Evolutionary conservation across 345 rosid genomes (phyloP), one percentile per base, ranked within the genome.

Genomic region (Populus simonii): DNA sequence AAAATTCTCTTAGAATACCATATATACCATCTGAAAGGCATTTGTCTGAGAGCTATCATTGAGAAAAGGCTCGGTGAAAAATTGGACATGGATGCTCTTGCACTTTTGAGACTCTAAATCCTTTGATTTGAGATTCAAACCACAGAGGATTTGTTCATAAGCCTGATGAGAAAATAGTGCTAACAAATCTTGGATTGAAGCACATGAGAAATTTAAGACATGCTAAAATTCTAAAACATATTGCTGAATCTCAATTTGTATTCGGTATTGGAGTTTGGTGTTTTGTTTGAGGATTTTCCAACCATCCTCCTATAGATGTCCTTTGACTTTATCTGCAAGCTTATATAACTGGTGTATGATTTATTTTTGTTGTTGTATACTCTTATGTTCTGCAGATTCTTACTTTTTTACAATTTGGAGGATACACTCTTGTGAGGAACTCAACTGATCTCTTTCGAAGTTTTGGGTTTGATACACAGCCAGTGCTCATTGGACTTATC

Each of bases 351-450:
- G 66, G 11, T 70, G 9, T 59, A 8, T 49, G 43, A 29, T 53
- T 59, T 16, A 33, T 68, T n/a, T 31, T 35, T 22, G 1, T 59
- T 33, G 13, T 41, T 76, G 7, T 36, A 33, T 53, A 35, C 69
- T 76, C 65, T 72, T 80, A 17, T 51, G 66, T 41, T 74, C 33
- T 72, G 84, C 92, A 96, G 99, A 87, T 94, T 70, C 98, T 94
- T 82, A 89, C 98, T 8, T 80, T 96, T 59, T 84, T 92, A 84
- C 99, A 94, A 78, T 96, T 92, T 76, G 98, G 98, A 86, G 99
- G 98, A 78, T 94, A 94, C 82, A 90, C 98, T 71, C 98, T 96
- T 81, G 98, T 96, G 79, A 92, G 98, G 88, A 96, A 94, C 85
- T 94, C 99, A 33, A 84, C 85, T 61, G 99, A 92, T 85, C 97